A percentile compares a stretch with the other conserved stretches of the same genome.
Evolutionary conservation across 2,329 filamentous ascomycete species (phyloP).

Genomic region (Fusarium sp.): DNA sequence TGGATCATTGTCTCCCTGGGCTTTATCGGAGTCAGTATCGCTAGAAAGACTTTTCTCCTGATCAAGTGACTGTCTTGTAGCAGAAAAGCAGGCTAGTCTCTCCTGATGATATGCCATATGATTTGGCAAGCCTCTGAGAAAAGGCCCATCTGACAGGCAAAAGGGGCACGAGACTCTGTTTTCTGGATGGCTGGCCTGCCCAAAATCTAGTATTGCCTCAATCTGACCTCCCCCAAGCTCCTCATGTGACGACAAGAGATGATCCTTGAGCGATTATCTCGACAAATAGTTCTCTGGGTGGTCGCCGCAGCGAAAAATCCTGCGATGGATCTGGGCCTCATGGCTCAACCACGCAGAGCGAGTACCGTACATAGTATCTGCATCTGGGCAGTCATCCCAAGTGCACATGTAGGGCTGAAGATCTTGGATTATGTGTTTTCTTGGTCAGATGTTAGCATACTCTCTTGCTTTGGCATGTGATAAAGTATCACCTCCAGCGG

Average conservation of each 20-base stretch:
- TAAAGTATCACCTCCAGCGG: not conserved
- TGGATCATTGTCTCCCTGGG: not conserved
- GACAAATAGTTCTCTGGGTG: not conserved
- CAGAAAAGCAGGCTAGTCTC: not conserved
- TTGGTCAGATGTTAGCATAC: not conserved
- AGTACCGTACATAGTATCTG: not conserved
- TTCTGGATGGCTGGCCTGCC: not conserved
- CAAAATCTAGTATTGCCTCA: not conserved
- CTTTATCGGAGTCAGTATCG: not conserved
- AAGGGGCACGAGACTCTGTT: not conserved
- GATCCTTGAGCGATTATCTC: not conserved
- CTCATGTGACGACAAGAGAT: not conserved
- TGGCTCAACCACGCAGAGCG: not conserved
- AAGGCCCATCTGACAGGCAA: not conserved
- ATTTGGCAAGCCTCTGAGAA: not conserved
- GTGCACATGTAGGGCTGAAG: not conserved
- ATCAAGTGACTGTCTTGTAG: not conserved
- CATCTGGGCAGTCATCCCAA: not conserved
- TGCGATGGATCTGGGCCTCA: not conserved
- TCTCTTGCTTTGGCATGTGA: not conserved
- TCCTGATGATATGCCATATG: not conserved
- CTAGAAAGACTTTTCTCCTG: not conserved
- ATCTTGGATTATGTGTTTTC: not conserved
- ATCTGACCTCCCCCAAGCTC: not conserved
- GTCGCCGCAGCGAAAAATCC: rapidly evolving